Evolutionary conservation across 306 rosid genomes (phyloP), one percentile per base, ranked within the genome.

Genomic region (Citrullus colocynthis): DNA sequence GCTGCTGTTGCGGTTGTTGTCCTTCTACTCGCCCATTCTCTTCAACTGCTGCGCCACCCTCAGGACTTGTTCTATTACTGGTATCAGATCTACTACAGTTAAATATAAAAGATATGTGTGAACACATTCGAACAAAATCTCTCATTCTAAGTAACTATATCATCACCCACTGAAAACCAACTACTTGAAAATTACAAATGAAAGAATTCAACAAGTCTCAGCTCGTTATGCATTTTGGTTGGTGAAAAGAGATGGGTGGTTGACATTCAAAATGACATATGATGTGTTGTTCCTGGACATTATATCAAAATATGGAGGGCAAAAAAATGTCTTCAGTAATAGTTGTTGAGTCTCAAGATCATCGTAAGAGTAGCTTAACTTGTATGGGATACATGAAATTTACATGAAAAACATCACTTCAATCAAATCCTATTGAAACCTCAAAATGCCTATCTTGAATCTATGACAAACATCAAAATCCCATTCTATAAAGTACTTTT

Each of bases 11-110:
- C 76, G 70, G 93, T n/a, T 86, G 89, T 75, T 86, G 90, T 76
- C 87, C 91, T 82, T 81, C 97, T 48, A 81, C 88, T 86, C 88
- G 97, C 79, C 89, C 93, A 62, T 82, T 91, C 81, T 87, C 92
- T 84, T 90, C 97, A 14, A 85, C 76, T n/a, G 51, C 82, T 52
- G 80, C 75, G 74, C 88, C 88, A 72, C 79, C 88, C 78, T 90
- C 96, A 48, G 89, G 77, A 83, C 82, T 88, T 67, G 86, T 82
- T 88, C 96, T 84, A 76, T 82, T 86, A 85, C 78, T 73, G 72
- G 77, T 54, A 80, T 5, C 77, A 84, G 75, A 44, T 72, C 82
- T 60, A 77, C 74, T 60, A 41, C 78, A 57, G 78, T 78, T 63
- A 67, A 51, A 84, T 16, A 66, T 32, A 81, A 59, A 57, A 59